Conservation (phyloP, 257 asterid genomes). For the Petunia secreta region DNA sequence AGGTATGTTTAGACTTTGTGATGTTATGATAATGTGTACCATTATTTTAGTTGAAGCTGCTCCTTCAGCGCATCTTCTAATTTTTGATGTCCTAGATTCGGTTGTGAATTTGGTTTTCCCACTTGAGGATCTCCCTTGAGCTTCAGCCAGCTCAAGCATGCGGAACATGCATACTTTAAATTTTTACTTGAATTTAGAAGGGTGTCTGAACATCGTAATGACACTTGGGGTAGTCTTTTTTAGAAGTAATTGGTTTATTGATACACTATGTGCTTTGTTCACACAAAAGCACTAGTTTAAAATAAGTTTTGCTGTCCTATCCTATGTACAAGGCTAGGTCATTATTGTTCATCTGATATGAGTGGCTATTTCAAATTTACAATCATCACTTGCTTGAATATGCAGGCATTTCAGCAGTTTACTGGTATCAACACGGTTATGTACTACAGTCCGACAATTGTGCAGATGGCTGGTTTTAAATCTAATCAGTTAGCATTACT, state of each 20-base stretch:
- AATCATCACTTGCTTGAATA: not conserved
- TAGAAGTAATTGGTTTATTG: not conserved
- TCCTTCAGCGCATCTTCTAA: not conserved
- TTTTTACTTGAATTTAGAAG: not conserved
- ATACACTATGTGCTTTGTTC: not conserved
- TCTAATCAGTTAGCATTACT: constrained; percentile 87
- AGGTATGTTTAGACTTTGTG: constrained; percentile 46
- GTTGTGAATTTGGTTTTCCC: not conserved
- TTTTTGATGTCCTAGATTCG: not conserved
- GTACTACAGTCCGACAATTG: constrained; percentile 93
- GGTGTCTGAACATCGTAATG: not conserved
- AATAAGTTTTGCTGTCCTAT: not conserved
- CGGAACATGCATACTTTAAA: not conserved
- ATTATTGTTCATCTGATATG: not conserved
- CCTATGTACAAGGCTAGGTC: not conserved
- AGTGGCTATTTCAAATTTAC: not conserved
- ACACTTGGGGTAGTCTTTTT: not conserved
- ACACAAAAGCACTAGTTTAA: not conserved
- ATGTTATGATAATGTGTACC: not conserved
- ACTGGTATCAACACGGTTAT: constrained; percentile 91
- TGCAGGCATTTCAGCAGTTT: constrained; percentile 95
- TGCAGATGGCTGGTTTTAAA: constrained; percentile 93
- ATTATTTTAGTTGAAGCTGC: not conserved
- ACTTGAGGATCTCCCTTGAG: not conserved
- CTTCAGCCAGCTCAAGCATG: constrained; percentile 4